These are phyloP conservation scores for Gynandropsis gynandra DNA, from an alignment of 345 rosid genomes.

Conservation along the genomic window DNA sequence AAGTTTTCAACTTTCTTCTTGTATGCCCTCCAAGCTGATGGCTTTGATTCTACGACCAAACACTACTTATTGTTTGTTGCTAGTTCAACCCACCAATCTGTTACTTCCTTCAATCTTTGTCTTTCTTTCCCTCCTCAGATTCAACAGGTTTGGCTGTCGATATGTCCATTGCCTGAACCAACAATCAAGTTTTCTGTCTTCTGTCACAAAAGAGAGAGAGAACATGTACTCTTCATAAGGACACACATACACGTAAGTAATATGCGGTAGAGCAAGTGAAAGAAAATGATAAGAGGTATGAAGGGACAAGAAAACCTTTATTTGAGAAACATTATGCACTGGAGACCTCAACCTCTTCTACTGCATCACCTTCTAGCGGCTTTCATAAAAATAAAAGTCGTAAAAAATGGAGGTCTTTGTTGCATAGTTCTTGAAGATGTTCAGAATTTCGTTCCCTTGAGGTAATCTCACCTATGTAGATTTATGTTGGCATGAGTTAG, in stretches of 20 bases:
- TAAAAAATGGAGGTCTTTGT: slow-evolving; percentile 53
- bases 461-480: slow-evolving; percentile 45
- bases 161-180: slow-evolving; percentile 23
- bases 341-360: slow-evolving; percentile 43
- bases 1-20: too few species aligned
- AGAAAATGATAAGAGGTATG: neutral
- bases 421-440: slow-evolving; percentile 44
- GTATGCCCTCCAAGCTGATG: too few species aligned
- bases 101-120: neutral
- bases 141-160: slow-evolving; percentile 15
- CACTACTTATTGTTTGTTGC: slow-evolving; percentile 15
- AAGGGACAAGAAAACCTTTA: slow-evolving; percentile 20
- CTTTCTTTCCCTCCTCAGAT: too few species aligned
- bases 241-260: too few species aligned
- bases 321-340: slow-evolving; percentile 1
- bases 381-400: slow-evolving; percentile 61
- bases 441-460: slow-evolving; percentile 54
- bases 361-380: slow-evolving; percentile 52
- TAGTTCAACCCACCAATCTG: slow-evolving; percentile 10
- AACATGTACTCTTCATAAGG: neutral
- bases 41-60: slow-evolving; percentile 18
- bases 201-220: slow-evolving; percentile 14
- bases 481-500: too few species aligned
- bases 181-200: slow-evolving; percentile 26
- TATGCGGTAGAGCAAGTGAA: neutral